phyloP scores from a whole-genome alignment of 495 filamentous ascomycete genomes.

The Podospora australis region DNA sequence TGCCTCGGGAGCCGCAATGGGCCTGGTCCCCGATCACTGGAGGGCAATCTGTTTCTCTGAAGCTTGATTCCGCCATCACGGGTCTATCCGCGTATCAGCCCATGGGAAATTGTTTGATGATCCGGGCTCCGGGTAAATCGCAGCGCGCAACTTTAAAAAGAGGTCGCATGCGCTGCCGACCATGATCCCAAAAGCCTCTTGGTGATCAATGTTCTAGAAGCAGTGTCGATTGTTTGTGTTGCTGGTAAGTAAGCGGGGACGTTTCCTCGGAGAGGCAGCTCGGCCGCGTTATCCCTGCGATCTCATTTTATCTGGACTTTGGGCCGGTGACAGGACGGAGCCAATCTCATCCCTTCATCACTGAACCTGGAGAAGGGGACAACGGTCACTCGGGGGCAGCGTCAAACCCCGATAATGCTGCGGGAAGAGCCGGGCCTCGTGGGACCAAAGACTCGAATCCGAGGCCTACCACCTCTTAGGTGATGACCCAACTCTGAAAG shows the following conservation, averaged over 20 bases:
- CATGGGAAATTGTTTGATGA: slow-evolving; percentile 15
- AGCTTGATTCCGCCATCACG: not conserved
- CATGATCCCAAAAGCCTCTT: too few relatives aligned
- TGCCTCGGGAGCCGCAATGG: too few relatives aligned
- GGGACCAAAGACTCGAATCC: not conserved
- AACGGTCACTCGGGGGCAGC: not conserved
- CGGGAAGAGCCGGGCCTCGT: not conserved
- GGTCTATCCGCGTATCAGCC: slow-evolving; percentile 3
- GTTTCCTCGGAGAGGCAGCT: not conserved
- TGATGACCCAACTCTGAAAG: not conserved
- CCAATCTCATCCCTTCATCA: slow-evolving; percentile 5
- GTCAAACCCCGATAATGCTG: not conserved
- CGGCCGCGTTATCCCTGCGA: slow-evolving; percentile 1
- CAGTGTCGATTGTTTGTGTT: slow-evolving; percentile 11
- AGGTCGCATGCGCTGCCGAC: not conserved
- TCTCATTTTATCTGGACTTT: slow-evolving; percentile 1
- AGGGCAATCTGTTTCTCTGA: not conserved
- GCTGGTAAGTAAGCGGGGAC: slow-evolving; percentile 6
- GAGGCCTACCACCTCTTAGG: not conserved
- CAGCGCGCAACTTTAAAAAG: not conserved
- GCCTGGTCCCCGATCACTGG: too few relatives aligned
- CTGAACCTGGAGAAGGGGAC: not conserved
- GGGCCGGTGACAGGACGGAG: not conserved
- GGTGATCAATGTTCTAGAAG: slow-evolving; percentile 10
- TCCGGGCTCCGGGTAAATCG: slow-evolving; percentile 15